These are phyloP conservation scores for Aspergillus quadricinctus DNA, from an alignment of 2,329 filamentous ascomycete species.

Conservation along the genomic window DNA sequence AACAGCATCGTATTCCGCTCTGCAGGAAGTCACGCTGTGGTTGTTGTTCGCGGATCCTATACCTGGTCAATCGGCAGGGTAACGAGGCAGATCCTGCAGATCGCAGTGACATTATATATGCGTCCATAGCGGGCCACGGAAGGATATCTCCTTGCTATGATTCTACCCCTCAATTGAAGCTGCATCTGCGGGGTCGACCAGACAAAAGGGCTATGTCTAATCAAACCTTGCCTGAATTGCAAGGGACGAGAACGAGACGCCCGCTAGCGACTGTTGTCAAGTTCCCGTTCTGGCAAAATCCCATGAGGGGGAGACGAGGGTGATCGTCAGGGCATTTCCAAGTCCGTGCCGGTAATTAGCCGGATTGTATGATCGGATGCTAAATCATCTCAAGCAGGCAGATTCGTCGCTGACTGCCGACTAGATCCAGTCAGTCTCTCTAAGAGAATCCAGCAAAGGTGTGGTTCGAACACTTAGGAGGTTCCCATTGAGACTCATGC, in stretches of 20 bases:
- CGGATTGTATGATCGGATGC: not conserved
- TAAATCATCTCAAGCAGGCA: not conserved
- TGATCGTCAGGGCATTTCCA: not conserved
- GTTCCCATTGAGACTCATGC: not conserved
- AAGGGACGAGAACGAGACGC: not conserved
- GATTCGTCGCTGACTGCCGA: not conserved
- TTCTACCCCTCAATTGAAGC: not conserved
- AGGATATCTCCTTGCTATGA: not conserved
- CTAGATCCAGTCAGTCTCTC: not conserved
- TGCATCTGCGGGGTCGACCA: not conserved
- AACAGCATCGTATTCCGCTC: slow-evolving; percentile 13
- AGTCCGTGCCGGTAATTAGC: not conserved
- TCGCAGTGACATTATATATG: slow-evolving; percentile 5
- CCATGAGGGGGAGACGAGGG: slow-evolving; percentile 8
- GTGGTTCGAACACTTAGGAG: not conserved
- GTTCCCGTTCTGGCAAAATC: slow-evolving; percentile 11
- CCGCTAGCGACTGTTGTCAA: not conserved
- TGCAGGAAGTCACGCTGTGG: not conserved
- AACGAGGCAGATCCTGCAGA: not conserved
- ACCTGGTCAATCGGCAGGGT: not conserved
- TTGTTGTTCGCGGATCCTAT: slow-evolving; percentile 9
- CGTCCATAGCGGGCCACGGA: not conserved
- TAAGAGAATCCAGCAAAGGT: not conserved
- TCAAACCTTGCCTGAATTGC: not conserved
- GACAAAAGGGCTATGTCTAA: not conserved